Evolutionary conservation across 257 asterid genomes (phyloP).

Genomic region (Verbena officinalis): DNA sequence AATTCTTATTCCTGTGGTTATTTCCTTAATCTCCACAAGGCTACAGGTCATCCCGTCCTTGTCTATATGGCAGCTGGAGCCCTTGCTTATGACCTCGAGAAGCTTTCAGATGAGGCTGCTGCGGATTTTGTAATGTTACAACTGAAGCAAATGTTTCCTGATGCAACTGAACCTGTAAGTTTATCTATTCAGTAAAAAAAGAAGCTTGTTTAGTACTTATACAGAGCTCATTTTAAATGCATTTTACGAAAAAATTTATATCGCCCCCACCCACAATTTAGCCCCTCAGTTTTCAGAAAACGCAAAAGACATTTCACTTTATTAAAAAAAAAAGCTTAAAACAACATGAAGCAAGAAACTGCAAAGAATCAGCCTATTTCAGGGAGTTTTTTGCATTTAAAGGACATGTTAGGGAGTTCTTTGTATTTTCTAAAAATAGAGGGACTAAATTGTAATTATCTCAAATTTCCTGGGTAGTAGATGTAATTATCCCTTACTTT

Average conservation of each 20-base stretch:
- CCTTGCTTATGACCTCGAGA: slow-evolving; percentile 88
- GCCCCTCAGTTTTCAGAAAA: no score
- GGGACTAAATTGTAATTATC: no score
- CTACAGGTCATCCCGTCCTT: slow-evolving; percentile 87
- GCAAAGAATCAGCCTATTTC: no score
- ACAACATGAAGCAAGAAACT: no score
- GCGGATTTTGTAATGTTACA: slow-evolving; percentile 77
- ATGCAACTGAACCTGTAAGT: slow-evolving; percentile 87
- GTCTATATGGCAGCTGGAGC: slow-evolving; percentile 99
- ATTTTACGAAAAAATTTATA: no score
- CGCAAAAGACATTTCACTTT: no score
- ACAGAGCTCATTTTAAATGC: not conserved
- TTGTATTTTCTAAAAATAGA: no score
- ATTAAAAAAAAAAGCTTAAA: no score
- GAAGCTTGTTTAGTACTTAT: not conserved
- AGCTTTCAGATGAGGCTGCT: slow-evolving; percentile 79
- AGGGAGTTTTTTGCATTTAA: no score
- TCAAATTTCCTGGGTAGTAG: not conserved
- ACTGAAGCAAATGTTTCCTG: slow-evolving; percentile 85
- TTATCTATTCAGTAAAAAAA: not conserved
- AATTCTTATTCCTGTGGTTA: slow-evolving; percentile 91
- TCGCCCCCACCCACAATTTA: no score
- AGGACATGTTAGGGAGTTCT: no score
- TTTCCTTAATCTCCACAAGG: slow-evolving; percentile 96
- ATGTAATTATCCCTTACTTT: not conserved